Evolutionary conservation across 495 filamentous ascomycete genomes (phyloP).

Genomic region (Penicillium ochrochloron): DNA sequence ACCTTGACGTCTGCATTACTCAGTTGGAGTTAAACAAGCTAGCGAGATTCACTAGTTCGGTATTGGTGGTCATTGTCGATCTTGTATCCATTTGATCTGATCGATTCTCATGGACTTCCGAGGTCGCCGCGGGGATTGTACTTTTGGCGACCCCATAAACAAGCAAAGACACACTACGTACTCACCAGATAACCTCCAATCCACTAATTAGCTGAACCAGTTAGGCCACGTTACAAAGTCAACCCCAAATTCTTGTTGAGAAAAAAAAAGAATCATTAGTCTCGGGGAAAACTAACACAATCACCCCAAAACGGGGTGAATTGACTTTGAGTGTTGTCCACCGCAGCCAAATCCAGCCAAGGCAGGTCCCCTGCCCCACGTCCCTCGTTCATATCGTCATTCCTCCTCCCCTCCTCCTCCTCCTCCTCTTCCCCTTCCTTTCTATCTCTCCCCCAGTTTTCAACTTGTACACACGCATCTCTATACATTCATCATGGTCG

Average conservation of each 20-base stretch:
- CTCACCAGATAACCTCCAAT: background rate
- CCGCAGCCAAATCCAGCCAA: slow-evolving; percentile 37
- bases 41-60: background rate
- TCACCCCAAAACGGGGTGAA: background rate
- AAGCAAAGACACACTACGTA: background rate
- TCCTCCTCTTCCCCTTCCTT: slow-evolving; percentile 11
- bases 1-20: background rate
- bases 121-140: slow-evolving; percentile 3
- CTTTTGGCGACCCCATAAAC: background rate
- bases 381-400: slow-evolving; percentile 38
- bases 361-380: slow-evolving; percentile 34
- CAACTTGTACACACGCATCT: background rate
- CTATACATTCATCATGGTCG: slow-evolving; percentile 66
- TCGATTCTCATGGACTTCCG: background rate
- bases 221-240: background rate
- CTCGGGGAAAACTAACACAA: background rate
- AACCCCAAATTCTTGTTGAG: background rate
- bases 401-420: slow-evolving; percentile 14
- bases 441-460: background rate
- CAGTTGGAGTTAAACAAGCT: background rate
- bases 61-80: background rate
- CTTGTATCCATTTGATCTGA: background rate
- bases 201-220: background rate
- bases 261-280: background rate
- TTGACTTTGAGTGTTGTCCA: slow-evolving; percentile 13